A percentile compares a stretch with the other conserved stretches of the same genome.
These are phyloP conservation scores for Coccinonectria pachysandricola DNA, from an alignment of 2,329 filamentous ascomycete species.

Conservation along the genomic window DNA sequence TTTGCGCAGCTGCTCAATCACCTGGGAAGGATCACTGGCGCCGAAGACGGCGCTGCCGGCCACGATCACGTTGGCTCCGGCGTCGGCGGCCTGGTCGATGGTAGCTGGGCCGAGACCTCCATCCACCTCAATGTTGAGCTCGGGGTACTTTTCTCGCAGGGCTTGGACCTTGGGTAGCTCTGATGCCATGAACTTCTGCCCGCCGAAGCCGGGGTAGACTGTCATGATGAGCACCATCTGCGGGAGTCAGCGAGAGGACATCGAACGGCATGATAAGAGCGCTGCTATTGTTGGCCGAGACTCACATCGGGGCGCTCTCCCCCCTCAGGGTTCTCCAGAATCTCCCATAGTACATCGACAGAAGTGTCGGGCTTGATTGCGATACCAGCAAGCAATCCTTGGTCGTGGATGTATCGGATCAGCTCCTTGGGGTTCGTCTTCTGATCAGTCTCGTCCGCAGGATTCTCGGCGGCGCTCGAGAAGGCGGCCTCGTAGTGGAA, in stretches of 20 bases:
- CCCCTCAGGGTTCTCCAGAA: constrained; percentile 62
- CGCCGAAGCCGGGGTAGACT: constrained; percentile 92
- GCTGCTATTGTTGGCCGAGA: too few relatives aligned
- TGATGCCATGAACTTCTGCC: constrained; percentile 96
- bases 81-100: constrained; percentile 87
- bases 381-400: constrained; percentile 82
- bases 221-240: constrained; percentile 99
- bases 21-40: constrained; percentile 75
- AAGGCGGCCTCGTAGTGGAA: constrained; percentile 98
- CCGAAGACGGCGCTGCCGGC: constrained; percentile 94
- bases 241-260: too few relatives aligned
- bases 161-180: constrained; percentile 89
- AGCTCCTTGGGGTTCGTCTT: constrained; percentile 77
- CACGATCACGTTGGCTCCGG: constrained; percentile 95
- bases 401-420: constrained; percentile 81
- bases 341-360: constrained; percentile 86
- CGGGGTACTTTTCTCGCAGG: constrained; percentile 72
- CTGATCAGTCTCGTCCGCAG: constrained; percentile 55
- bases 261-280: too few relatives aligned
- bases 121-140: constrained; percentile 95
- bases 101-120: constrained; percentile 81
- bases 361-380: constrained; percentile 89
- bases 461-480: constrained; percentile 74
- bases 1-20: constrained; percentile 71
- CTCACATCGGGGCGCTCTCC: constrained; percentile 82